Conservation (phyloP, 2,329 filamentous ascomycete species). For the Mycosphaerella arachidis region DNA sequence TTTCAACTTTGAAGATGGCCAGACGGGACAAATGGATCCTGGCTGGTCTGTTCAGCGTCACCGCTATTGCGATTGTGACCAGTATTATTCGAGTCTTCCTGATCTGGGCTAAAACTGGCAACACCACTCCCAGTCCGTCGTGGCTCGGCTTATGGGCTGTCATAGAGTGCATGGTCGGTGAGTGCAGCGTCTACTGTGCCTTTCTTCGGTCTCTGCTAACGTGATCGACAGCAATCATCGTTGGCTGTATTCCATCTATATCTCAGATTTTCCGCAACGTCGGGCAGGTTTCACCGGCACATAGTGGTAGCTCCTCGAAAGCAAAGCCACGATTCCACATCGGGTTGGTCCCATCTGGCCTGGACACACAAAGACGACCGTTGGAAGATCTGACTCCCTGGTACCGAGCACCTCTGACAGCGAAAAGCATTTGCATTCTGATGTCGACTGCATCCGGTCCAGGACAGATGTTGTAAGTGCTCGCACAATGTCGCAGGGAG, state of each 20-base stretch:
- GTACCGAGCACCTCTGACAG: neutral
- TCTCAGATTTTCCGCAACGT: conserved; percentile 10
- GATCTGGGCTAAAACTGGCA: conserved; percentile 10
- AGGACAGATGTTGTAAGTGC: conserved; percentile 1
- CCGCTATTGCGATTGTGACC: conserved; percentile 5
- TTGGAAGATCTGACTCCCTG: neutral
- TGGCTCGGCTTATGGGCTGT: conserved; percentile 13
- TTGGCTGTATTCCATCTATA: conserved; percentile 11
- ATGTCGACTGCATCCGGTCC: neutral
- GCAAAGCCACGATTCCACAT: neutral
- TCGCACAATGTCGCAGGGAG: neutral
- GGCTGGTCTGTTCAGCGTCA: conserved; percentile 7
- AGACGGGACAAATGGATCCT: conserved; percentile 6
- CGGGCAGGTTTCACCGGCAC: neutral
- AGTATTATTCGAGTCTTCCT: conserved; percentile 9
- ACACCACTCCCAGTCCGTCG: conserved; percentile 6
- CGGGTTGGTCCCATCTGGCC: neutral
- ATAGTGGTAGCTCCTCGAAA: neutral
- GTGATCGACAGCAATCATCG: conserved; percentile 4
- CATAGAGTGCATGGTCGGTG: conserved; percentile 12
- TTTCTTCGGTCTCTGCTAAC: neutral
- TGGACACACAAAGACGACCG: neutral
- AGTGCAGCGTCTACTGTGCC: neutral
- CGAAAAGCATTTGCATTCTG: neutral
- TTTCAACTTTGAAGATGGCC: conserved; percentile 5